Base-by-base conservation (phyloP, 2,329 filamentous ascomycete genomes). In the Bertia moriformis region DNA sequence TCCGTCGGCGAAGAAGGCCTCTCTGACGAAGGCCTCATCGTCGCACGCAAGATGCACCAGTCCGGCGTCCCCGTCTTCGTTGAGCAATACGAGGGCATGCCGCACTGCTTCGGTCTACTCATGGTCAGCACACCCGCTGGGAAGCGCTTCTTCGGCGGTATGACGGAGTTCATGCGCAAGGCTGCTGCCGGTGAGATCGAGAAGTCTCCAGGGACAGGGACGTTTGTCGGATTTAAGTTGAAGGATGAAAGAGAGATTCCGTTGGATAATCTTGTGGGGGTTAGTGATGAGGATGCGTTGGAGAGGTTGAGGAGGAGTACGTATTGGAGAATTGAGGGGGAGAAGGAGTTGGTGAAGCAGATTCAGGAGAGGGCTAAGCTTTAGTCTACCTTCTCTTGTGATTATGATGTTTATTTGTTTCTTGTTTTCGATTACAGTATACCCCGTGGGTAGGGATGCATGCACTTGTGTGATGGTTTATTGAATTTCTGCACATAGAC, bases 61-160 rank as follows among this genome's bases (percentile, higher is more conserved):
- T 71, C 81, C 36, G 74, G 71, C 4, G 78, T 79, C 0, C 51
- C 49, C 0, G 71, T 88, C 0, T 64, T 73, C 3, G 81, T 77
- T 49, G 73, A 83, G 52, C 73, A 85, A 57, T 91, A 77, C 52
- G 78, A 87, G 53, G 79, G 74, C 3, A 89, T 89, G 83, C 82
- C 84, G 40, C 83, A 88, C 57, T 75, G 73, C 47, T 89, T 85
- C 51, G 72, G 69, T 1, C 49, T 75, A 44, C 45, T 83, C 1
- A 57, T 84, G 40, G 55, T 63, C 2, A 55, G 58, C 3, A 52
- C 66, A 2, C 51, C 61, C 1, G 63, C 58, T 19, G 58, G 67
- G 2, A 58, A 51, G 46, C 62, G 67, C 37, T 81, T 73, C 48
- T 67, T 73, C 41, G 54, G 64, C 13, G 58, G 61, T 3, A 74